A percentile compares a stretch with the other conserved stretches of the same genome.
Evolutionary conservation across 495 filamentous ascomycete species (phyloP).

Genomic region (Neurospora hispaniola): DNA sequence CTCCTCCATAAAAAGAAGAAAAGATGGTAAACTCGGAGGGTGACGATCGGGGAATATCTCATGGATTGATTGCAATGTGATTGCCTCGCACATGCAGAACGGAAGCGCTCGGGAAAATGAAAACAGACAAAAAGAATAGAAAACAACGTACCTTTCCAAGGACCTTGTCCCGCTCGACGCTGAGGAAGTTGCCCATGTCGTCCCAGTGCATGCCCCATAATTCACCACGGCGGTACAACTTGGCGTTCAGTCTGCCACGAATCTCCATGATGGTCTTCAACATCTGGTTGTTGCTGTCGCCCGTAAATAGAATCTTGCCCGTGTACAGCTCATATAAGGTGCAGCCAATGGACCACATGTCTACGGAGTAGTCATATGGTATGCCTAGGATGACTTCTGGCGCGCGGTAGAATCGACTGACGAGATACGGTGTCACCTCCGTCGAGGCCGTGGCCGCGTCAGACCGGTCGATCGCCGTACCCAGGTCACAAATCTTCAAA

Average conservation of each 20-base stretch:
- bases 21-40: background rate
- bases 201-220: conserved; percentile 74
- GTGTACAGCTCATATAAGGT: conserved; percentile 96
- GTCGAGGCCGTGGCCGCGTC: conserved; percentile 56
- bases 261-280: conserved; percentile 91
- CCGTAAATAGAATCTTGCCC: conserved; percentile 92
- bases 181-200: conserved; percentile 75
- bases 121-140: conserved; percentile 12
- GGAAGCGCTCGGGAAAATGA: background rate
- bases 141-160: conserved; percentile 56
- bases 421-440: conserved; percentile 85
- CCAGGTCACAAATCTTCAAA: conserved; percentile 91
- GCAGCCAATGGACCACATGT: conserved; percentile 96
- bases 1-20: background rate
- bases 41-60: background rate
- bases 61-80: background rate
- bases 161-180: conserved; percentile 73
- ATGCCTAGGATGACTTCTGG: conserved; percentile 97
- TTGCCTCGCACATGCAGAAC: background rate
- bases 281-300: conserved; percentile 97
- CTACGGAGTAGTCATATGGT: conserved; percentile 85
- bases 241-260: conserved; percentile 81
- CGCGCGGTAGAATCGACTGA: conserved; percentile 93
- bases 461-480: conserved; percentile 79
- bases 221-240: conserved; percentile 70